Base-by-base conservation (phyloP, 805 yeast genomes). In the Saccharomyces jurei region DNA sequence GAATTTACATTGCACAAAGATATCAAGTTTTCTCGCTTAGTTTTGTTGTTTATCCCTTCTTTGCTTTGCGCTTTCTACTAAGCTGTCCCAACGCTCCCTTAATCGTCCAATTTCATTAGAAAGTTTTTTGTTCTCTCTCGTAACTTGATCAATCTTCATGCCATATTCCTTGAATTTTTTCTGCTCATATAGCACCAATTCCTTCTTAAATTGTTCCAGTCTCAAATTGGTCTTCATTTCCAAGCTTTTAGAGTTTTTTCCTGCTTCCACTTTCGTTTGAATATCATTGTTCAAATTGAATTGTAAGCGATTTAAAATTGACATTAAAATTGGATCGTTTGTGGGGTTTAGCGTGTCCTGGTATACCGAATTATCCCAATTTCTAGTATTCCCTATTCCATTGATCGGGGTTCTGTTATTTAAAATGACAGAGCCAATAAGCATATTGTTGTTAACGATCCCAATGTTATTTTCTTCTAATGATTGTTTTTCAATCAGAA, bases 21-120 rank as follows among this genome's bases (percentile, higher is more conserved):
- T 1, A 14, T 14, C 17, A 47, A 28, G 10, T 27, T 46, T 26
- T 48, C 26, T 30, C 49, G 44, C 29, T 13, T 48, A 50, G 31
- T 53, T 52, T 28, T 51, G 60, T 46, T 61, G 63, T 27, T 58
- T 58, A 55, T 55, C 54, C 65, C 79, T 61, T 76, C 74, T 58
- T 80, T 74, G 81, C 54, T 82, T 74, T 1, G 89, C 89, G 59
- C 82, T 80, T 62, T 83, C 84, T 22, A 83, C 84, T 29, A 84
- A 67, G 25, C 77, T 80, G 60, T 84, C 82, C 89, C 89, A 85
- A 41, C 87, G 68, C 55, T 80, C 80, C 56, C 80, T 81, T 52
- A 83, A 66, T 54, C 78, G 77, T 2, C 73, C 72, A 4, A 75
- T 76, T 59, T 84, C 83, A 49, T 73, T 73, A 50, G 78, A 79